Evolutionary conservation across 192 early-diverging fungal species (phyloP), one percentile per base, ranked within the genome.

Genomic region (Thamnidium elegans): DNA sequence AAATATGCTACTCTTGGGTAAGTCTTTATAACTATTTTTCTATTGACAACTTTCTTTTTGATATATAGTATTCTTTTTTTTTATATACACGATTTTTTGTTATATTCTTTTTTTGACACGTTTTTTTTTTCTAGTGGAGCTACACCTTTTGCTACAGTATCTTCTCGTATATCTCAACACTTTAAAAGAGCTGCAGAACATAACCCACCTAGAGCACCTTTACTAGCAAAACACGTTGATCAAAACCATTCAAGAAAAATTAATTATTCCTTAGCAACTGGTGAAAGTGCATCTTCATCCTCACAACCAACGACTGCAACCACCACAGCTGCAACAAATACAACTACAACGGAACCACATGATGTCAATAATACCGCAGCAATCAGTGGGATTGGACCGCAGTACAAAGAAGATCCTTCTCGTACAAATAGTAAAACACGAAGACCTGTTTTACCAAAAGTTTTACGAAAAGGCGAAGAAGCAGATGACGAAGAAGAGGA

Each of bases 91-190:
- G 20, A 43, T 47, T 66, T 56, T 26, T 26, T 26, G 1, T 32
- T 9, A 45, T 46, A 15, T 39, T 50, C 19, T 53, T 52, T 44
- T 45, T 69, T 50, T 20, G 23, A 21, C 32, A 30, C 50, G 47
- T 17, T 30, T 68, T 58, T 39, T 52, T 5, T 36, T 44, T 10
- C 23, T 36, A 86, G 91, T 42, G 91, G 92, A 34, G 82, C 86
- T 39, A 94, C 92, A 17, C 91, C 92, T 21, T 91, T 89, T 75
- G 92, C 91, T 1, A 94, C 92, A 17, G 92, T 94, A 23, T 92
- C 91, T 10, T 94, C 91, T 42, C 83, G 91, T 42, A 94, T 94
- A 68, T 92, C 91, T 2, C 90, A 94, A 68, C 92, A 94, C 66
- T 94, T 92, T 61, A 91, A 92, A 66, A 86, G 90, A 50, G 86